Conservation (phyloP, 106 monocot species). For the Dendrobium nobile region DNA sequence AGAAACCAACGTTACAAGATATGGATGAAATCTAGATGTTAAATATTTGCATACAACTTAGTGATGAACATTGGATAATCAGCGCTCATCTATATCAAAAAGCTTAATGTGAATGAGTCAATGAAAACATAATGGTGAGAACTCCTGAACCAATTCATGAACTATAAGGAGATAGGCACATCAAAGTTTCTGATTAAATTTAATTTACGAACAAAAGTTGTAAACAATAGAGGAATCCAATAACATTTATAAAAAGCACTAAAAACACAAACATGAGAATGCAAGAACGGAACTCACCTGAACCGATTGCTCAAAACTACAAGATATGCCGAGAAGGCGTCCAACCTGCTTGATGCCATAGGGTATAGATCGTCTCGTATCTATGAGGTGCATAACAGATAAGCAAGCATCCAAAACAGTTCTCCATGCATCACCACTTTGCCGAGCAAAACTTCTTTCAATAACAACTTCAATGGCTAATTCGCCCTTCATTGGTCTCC, state of each 20-base stretch:
- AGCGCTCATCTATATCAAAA: not conserved
- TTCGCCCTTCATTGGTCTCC: conserved; percentile 44
- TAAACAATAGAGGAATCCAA: not conserved
- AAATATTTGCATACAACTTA: not conserved
- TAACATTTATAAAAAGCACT: not conserved
- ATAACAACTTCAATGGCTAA: conserved; percentile 69
- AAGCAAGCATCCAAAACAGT: conserved; percentile 67
- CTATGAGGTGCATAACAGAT: conserved; percentile 77
- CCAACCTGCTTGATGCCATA: conserved; percentile 77
- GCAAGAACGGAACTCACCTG: conserved; percentile 32
- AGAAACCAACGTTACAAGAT: conserved; percentile 8
- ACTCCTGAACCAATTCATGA: not conserved
- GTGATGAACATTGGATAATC: not conserved
- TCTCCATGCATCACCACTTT: conserved; percentile 78
- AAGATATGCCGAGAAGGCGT: conserved; percentile 76
- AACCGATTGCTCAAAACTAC: conserved; percentile 76
- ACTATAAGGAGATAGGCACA: not conserved
- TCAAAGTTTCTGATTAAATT: not conserved
- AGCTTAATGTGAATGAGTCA: not conserved
- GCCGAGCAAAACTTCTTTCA: conserved; percentile 26
- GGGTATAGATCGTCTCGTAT: conserved; percentile 59
- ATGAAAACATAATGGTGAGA: not conserved
- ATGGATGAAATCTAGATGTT: not conserved
- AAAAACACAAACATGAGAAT: not conserved
- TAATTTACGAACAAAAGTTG: not conserved